Percentiles rank a stretch among this genome's conserved stretches.
Conservation (phyloP, 1,284 basidiomycete genomes). For the Neolentinus lepideus region DNA sequence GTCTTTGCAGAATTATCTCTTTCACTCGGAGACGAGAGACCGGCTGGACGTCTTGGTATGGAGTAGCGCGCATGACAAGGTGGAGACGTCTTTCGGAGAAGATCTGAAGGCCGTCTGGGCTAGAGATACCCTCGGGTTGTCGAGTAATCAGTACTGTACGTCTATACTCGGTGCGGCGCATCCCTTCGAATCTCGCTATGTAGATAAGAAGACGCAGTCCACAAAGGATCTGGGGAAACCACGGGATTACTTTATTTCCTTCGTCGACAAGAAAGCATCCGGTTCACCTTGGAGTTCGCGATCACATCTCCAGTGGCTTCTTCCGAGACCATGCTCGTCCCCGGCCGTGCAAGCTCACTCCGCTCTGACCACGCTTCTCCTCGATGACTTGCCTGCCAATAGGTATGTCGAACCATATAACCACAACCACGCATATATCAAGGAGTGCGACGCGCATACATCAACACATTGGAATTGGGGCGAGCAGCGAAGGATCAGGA, state of each 20-base stretch:
- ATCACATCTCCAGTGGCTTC: constrained; percentile 5
- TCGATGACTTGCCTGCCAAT: constrained; percentile 79
- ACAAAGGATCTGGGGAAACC: constrained; percentile 73
- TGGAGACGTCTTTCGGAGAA: constrained; percentile 44
- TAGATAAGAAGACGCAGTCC: constrained; percentile 62
- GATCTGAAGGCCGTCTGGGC: constrained; percentile 68
- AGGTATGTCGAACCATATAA: constrained; percentile 75
- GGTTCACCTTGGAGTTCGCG: constrained; percentile 8
- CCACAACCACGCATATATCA: constrained; percentile 71
- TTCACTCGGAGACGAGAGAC: constrained; percentile 41
- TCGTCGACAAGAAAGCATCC: constrained; percentile 4
- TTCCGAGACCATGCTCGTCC: constrained; percentile 1
- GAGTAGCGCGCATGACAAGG: constrained; percentile 78
- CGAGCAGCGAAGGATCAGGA: constrained; percentile 5
- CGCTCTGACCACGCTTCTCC: constrained; percentile 63
- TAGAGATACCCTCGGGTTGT: constrained; percentile 67
- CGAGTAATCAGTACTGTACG: constrained; percentile 53
- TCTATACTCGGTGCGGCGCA: constrained; percentile 4
- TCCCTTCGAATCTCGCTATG: constrained; percentile 2
- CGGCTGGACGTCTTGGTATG: constrained; percentile 84
- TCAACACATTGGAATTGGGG: constrained; percentile 20
- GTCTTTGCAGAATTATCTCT: constrained; percentile 58
- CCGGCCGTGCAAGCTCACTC: constrained; percentile 34
- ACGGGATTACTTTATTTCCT: constrained; percentile 45
- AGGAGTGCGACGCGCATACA: constrained; percentile 54